Conservation (phyloP, 176 grass and related monocot genomes). For the Chloris gayana region DNA sequence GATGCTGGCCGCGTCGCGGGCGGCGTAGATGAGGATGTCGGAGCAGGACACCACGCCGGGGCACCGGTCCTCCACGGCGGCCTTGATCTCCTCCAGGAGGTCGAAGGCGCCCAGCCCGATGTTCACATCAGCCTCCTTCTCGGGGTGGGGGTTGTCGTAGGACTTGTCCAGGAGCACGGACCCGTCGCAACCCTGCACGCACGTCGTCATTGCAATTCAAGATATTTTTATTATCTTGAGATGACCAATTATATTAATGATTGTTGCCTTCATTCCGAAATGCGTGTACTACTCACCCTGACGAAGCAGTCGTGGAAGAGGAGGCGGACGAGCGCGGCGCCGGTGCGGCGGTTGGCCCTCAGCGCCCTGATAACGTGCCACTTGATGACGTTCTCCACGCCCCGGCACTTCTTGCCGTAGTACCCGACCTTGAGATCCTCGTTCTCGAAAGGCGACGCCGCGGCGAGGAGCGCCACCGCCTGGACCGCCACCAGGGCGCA, state of each 20-base stretch:
- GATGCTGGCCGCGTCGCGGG: slow-evolving; percentile 52
- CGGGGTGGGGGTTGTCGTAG: slow-evolving; percentile 40
- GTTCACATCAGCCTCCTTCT: slow-evolving; percentile 54
- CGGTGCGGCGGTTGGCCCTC: slow-evolving; percentile 48
- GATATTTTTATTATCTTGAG: too few species aligned
- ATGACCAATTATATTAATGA: too few species aligned
- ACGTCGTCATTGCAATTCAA: not conserved
- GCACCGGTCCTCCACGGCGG: slow-evolving; percentile 49
- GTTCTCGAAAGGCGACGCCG: slow-evolving; percentile 4
- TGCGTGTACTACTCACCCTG: too few species aligned
- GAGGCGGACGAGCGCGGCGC: slow-evolving; percentile 60
- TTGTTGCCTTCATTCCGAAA: too few species aligned
- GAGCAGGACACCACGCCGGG: slow-evolving; percentile 62
- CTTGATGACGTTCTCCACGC: slow-evolving; percentile 45
- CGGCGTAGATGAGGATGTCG: slow-evolving; percentile 60
- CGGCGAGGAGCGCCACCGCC: slow-evolving; percentile 23
- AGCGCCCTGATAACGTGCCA: slow-evolving; percentile 40
- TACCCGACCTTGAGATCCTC: slow-evolving; percentile 40
- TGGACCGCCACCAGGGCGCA: slow-evolving; percentile 34
- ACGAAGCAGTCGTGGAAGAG: slow-evolving; percentile 79
- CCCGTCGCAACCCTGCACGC: slow-evolving; percentile 65
- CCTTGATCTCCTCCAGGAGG: slow-evolving; percentile 64
- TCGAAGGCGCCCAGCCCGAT: slow-evolving; percentile 57
- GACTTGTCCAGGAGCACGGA: slow-evolving; percentile 57
- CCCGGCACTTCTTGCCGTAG: slow-evolving; percentile 48